These are phyloP conservation scores for Myochromella boudieri DNA, from an alignment of 768 basidiomycete genomes.

Conservation along the genomic window DNA sequence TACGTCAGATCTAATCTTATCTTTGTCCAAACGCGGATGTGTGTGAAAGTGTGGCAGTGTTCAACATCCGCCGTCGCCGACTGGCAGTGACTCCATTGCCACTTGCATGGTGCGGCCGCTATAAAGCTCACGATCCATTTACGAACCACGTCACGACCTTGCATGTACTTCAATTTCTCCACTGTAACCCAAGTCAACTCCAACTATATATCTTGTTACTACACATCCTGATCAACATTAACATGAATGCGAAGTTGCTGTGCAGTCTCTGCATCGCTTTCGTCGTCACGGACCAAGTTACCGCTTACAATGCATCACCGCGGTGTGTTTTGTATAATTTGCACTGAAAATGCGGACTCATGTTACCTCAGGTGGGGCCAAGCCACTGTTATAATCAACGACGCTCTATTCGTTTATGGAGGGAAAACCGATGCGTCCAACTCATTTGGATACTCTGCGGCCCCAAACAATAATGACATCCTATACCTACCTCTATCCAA, in stretches of 20 bases:
- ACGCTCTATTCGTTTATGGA: slow-evolving; percentile 71
- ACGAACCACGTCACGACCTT: slow-evolving; percentile 19
- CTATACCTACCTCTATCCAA: slow-evolving; percentile 64
- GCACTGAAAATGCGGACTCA: neutral
- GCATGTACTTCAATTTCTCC: slow-evolving; percentile 15
- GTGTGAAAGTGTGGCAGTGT: slow-evolving; percentile 9
- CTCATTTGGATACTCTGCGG: slow-evolving; percentile 69
- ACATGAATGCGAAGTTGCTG: slow-evolving; percentile 13
- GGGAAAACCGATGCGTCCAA: slow-evolving; percentile 77
- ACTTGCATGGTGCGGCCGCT: slow-evolving; percentile 8
- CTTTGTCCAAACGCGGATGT: slow-evolving; percentile 4
- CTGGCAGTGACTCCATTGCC: too few relatives aligned
- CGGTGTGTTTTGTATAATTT: slow-evolving; percentile 18
- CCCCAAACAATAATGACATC: slow-evolving; percentile 71
- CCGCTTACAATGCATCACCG: slow-evolving; percentile 24
- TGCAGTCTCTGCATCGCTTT: slow-evolving; percentile 17
- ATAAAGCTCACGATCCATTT: slow-evolving; percentile 8
- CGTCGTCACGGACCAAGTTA: slow-evolving; percentile 13
- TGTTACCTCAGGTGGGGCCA: slow-evolving; percentile 75
- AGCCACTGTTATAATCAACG: slow-evolving; percentile 56
- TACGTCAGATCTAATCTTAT: slow-evolving; percentile 17
- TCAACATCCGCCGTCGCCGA: neutral
- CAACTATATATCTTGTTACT: slow-evolving; percentile 14
- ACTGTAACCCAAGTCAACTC: slow-evolving; percentile 1
- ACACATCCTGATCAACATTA: neutral